phyloP scores from a whole-genome alignment of 208 protist genomes.

The Angomonas deanei region DNA sequence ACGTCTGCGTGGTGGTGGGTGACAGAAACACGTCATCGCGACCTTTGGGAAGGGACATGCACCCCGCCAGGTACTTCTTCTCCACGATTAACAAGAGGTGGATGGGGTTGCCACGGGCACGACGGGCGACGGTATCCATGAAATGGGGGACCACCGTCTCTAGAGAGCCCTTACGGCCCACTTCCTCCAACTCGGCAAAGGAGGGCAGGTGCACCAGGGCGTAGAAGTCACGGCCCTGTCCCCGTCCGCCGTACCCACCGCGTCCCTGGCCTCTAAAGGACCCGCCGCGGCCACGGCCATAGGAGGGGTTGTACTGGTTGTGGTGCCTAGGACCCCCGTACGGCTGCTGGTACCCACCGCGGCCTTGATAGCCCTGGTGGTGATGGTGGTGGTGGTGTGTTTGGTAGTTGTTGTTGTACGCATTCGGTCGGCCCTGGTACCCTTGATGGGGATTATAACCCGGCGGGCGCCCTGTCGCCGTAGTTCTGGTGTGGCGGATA shows the following conservation, averaged over 20 bases:
- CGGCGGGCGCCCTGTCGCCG: too few species aligned
- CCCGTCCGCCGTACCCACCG: conserved; percentile 10
- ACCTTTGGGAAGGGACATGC: conserved; percentile 49
- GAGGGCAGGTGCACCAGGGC: conserved; percentile 63
- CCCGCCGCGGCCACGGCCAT: neutral
- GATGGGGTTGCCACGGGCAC: conserved; percentile 22
- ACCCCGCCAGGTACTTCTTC: conserved; percentile 53
- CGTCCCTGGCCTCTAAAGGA: conserved; percentile 7
- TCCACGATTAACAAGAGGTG: conserved; percentile 56
- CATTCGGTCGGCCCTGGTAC: neutral
- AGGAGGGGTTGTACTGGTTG: neutral
- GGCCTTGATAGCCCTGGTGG: neutral
- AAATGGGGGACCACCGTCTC: conserved; percentile 35
- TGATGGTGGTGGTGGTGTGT: neutral
- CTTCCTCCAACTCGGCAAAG: conserved; percentile 65
- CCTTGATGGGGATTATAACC: neutral
- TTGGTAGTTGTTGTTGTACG: conserved; percentile 2
- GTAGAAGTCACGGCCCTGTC: conserved; percentile 22
- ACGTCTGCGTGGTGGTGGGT: conserved; percentile 38
- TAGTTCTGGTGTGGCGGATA: neutral
- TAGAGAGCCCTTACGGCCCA: conserved; percentile 42
- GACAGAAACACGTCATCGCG: conserved; percentile 66
- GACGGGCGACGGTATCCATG: conserved; percentile 26
- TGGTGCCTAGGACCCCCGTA: conserved; percentile 10
- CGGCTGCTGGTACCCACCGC: conserved; percentile 3